A percentile compares a stretch with the other conserved stretches of the same genome.
phyloP scores from a whole-genome alignment of 1,284 basidiomycete genomes.

The Ustilago loliicola region DNA sequence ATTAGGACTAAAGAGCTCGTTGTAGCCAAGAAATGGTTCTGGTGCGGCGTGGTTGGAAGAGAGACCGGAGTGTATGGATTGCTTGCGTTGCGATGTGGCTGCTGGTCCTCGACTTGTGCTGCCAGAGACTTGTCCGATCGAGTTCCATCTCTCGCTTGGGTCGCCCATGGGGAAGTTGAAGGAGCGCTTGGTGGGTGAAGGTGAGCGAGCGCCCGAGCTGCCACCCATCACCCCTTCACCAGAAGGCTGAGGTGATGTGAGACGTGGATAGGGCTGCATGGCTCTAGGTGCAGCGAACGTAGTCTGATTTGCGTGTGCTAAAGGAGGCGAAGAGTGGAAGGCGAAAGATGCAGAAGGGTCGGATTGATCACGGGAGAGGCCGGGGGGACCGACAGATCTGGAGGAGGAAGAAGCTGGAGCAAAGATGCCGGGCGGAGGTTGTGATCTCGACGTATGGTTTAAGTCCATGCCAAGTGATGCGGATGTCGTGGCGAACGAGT shows the following conservation, averaged over 20 bases:
- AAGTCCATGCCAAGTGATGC: conserved; percentile 21
- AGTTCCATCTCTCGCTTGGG: conserved; percentile 60
- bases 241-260: conserved; percentile 55
- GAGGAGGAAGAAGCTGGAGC: conserved; percentile 18
- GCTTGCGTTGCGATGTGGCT: conserved; percentile 38
- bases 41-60: conserved; percentile 22
- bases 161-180: conserved; percentile 59
- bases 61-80: conserved; percentile 32
- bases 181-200: conserved; percentile 56
- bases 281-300: conserved; percentile 49
- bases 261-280: conserved; percentile 56
- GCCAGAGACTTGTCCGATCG: conserved; percentile 49
- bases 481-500: conserved; percentile 13
- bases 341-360: conserved; percentile 18
- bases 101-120: conserved; percentile 11
- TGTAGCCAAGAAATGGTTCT: conserved; percentile 62
- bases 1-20: conserved; percentile 55
- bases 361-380: conserved; percentile 5
- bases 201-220: conserved; percentile 45
- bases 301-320: conserved; percentile 20
- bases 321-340: conserved; percentile 32
- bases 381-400: conserved; percentile 19
- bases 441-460: conserved; percentile 16
- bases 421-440: conserved; percentile 22
- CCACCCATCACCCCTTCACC: conserved; percentile 17